Conservation (phyloP, 805 yeast genomes). For the Zygosaccharomyces gambellarensis region DNA sequence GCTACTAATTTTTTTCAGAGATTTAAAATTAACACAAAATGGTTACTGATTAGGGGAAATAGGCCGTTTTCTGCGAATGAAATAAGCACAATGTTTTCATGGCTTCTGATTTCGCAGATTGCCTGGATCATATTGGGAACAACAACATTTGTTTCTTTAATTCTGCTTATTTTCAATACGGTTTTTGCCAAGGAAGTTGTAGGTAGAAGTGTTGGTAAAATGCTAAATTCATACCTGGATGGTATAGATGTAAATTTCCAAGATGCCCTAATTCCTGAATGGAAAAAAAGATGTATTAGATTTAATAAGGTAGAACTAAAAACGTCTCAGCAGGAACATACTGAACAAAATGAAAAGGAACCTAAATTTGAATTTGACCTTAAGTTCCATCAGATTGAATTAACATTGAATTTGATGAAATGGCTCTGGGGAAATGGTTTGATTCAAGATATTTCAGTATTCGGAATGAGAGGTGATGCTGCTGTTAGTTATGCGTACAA, state of each 20-base stretch:
- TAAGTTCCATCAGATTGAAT: conserved; percentile 71
- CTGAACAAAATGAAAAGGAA: background rate
- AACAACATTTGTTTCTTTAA: conserved; percentile 81
- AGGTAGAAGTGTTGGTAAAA: conserved; percentile 73
- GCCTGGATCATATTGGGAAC: conserved; percentile 77
- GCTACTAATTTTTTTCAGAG: conserved; percentile 43
- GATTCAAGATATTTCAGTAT: conserved; percentile 68
- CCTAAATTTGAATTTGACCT: conserved; percentile 62
- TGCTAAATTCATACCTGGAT: conserved; percentile 65
- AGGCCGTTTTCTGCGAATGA: conserved; percentile 89
- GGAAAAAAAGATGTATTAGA: conserved; percentile 80
- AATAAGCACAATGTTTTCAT: conserved; percentile 77
- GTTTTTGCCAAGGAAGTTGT: conserved; percentile 84
- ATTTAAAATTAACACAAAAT: conserved; percentile 54
- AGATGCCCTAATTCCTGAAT: conserved; percentile 86
- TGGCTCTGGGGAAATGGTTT: conserved; percentile 89
- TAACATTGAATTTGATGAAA: conserved; percentile 72
- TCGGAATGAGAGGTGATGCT: conserved; percentile 79
- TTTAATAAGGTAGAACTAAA: conserved; percentile 70
- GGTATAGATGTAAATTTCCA: conserved; percentile 78
- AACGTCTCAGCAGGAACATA: conserved; percentile 42
- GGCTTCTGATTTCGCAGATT: conserved; percentile 85
- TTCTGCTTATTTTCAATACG: conserved; percentile 70
- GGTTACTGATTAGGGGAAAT: conserved; percentile 70
- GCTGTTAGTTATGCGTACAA: conserved; percentile 47